phyloP scores from a whole-genome alignment of 2,329 filamentous ascomycete species.

The Myrmaecium sp. region DNA sequence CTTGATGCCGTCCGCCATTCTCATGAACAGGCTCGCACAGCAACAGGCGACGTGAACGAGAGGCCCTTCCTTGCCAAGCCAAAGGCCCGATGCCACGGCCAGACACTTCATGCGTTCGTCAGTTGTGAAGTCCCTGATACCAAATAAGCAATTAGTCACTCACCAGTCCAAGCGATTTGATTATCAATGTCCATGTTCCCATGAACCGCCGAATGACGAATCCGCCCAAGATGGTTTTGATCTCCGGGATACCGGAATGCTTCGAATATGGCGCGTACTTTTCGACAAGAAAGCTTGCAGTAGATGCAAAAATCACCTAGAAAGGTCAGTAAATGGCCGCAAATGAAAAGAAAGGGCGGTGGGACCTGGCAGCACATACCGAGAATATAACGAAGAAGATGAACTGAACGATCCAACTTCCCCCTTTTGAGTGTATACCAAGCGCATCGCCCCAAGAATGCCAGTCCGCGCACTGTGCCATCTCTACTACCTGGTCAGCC shows the following conservation, averaged over 20 bases:
- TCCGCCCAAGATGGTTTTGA: constrained; percentile 88
- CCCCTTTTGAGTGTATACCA: constrained; percentile 45
- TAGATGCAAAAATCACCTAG: constrained; percentile 59
- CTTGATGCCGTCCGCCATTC: constrained; percentile 65
- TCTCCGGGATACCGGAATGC: constrained; percentile 92
- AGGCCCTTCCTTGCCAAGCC: constrained; percentile 91
- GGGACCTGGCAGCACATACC: constrained; percentile 33
- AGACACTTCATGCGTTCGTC: too few species aligned
- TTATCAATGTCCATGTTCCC: constrained; percentile 71
- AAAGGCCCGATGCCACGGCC: constrained; percentile 84
- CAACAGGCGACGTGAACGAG: constrained; percentile 94
- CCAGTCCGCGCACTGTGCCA: constrained; percentile 74
- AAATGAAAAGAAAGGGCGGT: not conserved
- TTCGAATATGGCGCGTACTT: constrained; percentile 77
- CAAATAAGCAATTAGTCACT: constrained; percentile 14
- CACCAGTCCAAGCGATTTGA: constrained; percentile 79
- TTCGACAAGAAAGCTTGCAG: constrained; percentile 63
- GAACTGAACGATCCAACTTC: constrained; percentile 72
- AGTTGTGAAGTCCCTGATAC: too few species aligned
- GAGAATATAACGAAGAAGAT: constrained; percentile 74
- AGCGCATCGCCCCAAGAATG: constrained; percentile 66
- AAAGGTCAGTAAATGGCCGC: constrained; percentile 9
- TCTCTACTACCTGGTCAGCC: constrained; percentile 28
- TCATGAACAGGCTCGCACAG: constrained; percentile 87
- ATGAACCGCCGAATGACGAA: constrained; percentile 84